Evolutionary conservation across 2,329 filamentous ascomycete species (phyloP), one percentile per base, ranked within the genome.

Genomic region (Fusarium pseudocircinatum): DNA sequence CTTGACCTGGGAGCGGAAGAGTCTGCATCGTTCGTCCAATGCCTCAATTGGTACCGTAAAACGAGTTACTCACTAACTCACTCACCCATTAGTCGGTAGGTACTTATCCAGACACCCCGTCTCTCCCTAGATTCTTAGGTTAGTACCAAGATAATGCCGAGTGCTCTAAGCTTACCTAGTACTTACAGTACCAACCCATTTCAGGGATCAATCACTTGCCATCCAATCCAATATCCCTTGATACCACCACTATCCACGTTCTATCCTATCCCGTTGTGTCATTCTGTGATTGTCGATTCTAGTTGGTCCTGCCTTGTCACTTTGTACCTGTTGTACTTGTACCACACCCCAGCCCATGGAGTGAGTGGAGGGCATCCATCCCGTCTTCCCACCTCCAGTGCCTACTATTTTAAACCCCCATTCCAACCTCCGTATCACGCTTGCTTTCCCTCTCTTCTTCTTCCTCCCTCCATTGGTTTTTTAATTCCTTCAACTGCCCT

Each of bases 341-440:
- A 22, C 46, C 46, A 49, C 61, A 37, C 39, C 49, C 63, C 46
- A 26, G 37, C 37, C 37, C 37, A 39, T 36, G 36, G 37, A 39
- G 24, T 28, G 24, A 43, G 26, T 47, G 44, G 44, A 30, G 28
- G 46, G 46, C 28, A n/a, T 32, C 46, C 22, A 32, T 49, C 46
- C 46, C 28, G 12, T 50, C 40, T 43, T 65, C 47, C 60, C 65
- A 67, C 47, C 47, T 50, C 47, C 30, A 50, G 16, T 49, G 28
- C 47, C 47, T 50, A 34, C 30, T 32, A 50, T 67, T 66, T 77
- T 77, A 73, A 78, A 77, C 58, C 66, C 64, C 71, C 77, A 72
- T 77, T 73, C 75, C 75, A 73, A 52, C 64, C 75, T 67, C 68
- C 60, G 22, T 61, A 67, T 61, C 72, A 26, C 62, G 59, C 53